These are phyloP conservation scores for Apiospora koreana DNA, from an alignment of 2,329 filamentous ascomycete species.

Conservation along the genomic window DNA sequence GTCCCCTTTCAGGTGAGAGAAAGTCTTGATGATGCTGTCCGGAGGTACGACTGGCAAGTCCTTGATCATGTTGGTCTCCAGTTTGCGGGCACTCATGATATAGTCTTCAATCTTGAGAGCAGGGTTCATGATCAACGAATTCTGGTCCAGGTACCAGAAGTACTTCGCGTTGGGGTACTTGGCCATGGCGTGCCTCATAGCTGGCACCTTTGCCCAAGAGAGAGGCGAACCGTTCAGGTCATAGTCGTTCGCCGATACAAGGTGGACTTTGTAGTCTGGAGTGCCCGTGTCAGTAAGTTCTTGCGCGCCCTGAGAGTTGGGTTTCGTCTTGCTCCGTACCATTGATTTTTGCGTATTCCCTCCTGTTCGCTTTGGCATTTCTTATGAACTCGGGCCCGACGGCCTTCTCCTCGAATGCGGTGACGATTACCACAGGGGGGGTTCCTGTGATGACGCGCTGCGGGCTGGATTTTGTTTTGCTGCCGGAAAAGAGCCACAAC, in stretches of 20 bases:
- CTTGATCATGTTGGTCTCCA: constrained; percentile 81
- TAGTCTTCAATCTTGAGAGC: constrained; percentile 67
- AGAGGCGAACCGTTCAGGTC: constrained; percentile 59
- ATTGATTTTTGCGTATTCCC: constrained; percentile 82
- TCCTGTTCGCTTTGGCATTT: constrained; percentile 78
- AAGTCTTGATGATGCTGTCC: constrained; percentile 96
- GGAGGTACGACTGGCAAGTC: constrained; percentile 88
- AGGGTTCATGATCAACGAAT: constrained; percentile 88
- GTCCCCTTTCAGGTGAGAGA: constrained; percentile 74
- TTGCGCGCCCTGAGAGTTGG: not conserved
- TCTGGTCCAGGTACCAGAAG: constrained; percentile 85
- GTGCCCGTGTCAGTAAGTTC: not conserved
- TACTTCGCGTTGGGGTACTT: constrained; percentile 75
- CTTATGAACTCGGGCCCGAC: constrained; percentile 69
- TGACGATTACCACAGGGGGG: constrained; percentile 76
- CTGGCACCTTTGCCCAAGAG: constrained; percentile 79
- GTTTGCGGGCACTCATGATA: constrained; percentile 64
- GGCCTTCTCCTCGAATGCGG: constrained; percentile 70
- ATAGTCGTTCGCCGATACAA: constrained; percentile 77
- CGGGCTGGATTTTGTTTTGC: constrained; percentile 28
- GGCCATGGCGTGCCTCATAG: constrained; percentile 85
- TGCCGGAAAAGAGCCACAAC: constrained; percentile 58
- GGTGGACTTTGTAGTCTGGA: constrained; percentile 82
- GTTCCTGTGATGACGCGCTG: constrained; percentile 48
- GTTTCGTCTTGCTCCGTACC: constrained; percentile 52